Evolutionary conservation across 2,329 filamentous ascomycete species (phyloP).

Genomic region (Trichoderma aggressivum): DNA sequence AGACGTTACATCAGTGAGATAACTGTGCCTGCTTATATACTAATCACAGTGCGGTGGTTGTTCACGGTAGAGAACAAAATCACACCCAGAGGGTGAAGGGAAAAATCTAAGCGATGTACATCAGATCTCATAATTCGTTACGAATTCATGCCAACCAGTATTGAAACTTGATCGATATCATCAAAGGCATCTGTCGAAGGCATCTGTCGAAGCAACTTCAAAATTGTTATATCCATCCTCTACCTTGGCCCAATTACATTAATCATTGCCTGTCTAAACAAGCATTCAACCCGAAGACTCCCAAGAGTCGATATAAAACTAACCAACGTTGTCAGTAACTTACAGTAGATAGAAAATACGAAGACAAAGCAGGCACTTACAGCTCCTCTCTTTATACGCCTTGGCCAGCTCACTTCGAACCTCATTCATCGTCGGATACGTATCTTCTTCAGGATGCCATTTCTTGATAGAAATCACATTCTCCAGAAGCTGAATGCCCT

Average conservation of each 20-base stretch:
- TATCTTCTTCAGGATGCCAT: not conserved
- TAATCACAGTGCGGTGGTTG: not conserved
- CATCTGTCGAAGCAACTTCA: not conserved
- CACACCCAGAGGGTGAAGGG: not conserved
- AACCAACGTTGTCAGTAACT: not conserved
- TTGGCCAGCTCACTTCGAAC: not conserved
- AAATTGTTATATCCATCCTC: not conserved
- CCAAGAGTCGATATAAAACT: not conserved
- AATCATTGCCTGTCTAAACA: not conserved
- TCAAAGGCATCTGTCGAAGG: not conserved
- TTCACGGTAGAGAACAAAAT: not conserved
- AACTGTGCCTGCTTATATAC: accelerated
- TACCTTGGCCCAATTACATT: not conserved
- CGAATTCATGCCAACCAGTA: not conserved
- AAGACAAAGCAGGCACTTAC: not conserved
- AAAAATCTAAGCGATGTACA: not conserved
- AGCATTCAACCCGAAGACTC: not conserved
- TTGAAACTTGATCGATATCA: not conserved
- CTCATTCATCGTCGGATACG: not conserved
- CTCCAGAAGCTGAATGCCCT: conserved; percentile 10
- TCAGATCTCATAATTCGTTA: not conserved
- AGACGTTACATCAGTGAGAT: not conserved
- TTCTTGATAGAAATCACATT: not conserved
- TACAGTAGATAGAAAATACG: too few species aligned
- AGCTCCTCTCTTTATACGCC: not conserved